A percentile compares a stretch with the other conserved stretches of the same genome.
These are phyloP conservation scores for Yamadazyma oceani DNA, from an alignment of 1,139 yeast species.

Conservation along the genomic window DNA sequence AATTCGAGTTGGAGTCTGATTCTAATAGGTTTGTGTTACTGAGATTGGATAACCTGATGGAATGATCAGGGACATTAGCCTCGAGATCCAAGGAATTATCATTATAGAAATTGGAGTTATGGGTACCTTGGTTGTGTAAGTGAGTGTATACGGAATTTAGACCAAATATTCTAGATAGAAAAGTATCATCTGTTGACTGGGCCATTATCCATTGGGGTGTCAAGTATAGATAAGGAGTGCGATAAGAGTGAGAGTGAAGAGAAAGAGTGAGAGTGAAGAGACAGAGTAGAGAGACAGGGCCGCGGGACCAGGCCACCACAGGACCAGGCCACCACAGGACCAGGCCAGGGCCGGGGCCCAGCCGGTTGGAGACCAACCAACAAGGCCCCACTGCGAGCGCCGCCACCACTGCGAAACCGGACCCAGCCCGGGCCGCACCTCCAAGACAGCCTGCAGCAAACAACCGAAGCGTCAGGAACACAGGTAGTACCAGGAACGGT, in stretches of 20 bases:
- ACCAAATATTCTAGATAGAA: conserved; percentile 57
- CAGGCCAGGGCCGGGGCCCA: too few relatives aligned
- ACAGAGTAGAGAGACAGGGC: too few relatives aligned
- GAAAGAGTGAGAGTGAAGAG: too few relatives aligned
- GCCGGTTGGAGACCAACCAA: too few relatives aligned
- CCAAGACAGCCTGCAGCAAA: too few relatives aligned
- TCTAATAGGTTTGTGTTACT: conserved; percentile 22
- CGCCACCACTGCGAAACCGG: too few relatives aligned
- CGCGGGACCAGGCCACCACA: too few relatives aligned
- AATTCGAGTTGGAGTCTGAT: conserved; percentile 40
- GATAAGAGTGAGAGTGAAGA: not conserved
- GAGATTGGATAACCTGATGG: conserved; percentile 5
- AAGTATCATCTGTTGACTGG: conserved; percentile 37
- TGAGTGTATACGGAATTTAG: conserved; percentile 50
- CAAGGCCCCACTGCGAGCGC: too few relatives aligned
- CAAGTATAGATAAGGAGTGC: not conserved
- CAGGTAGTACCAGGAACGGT: too few relatives aligned
- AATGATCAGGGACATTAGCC: conserved; percentile 10
- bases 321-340: too few relatives aligned
- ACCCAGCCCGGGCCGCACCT: too few relatives aligned
- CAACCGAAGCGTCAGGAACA: too few relatives aligned
- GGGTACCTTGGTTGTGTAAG: conserved; percentile 31
- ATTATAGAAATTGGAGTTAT: conserved; percentile 42
- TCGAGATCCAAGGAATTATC: conserved; percentile 21
- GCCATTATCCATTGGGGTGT: conserved; percentile 3